phyloP scores from a whole-genome alignment of 441 rosid genomes.

The Corymbia citriodora region DNA sequence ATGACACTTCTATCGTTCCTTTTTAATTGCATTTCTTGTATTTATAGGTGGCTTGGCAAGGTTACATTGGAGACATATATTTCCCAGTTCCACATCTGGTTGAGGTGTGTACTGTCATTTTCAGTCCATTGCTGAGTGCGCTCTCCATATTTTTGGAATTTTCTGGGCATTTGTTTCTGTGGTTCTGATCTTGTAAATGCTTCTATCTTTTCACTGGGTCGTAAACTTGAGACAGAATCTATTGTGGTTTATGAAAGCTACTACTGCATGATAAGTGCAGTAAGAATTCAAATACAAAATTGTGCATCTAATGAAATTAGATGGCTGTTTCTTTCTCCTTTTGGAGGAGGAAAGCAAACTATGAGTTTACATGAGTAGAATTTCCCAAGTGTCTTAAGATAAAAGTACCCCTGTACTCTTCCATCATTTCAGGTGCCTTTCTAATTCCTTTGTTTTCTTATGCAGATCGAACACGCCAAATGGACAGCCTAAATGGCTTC shows the following conservation, averaged over 20 bases:
- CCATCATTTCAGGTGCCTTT: background rate
- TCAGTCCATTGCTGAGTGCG: background rate
- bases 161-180: background rate
- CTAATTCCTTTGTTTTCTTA: background rate
- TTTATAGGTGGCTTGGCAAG: conserved; percentile 98
- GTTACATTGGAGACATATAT: conserved; percentile 94
- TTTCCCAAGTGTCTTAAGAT: background rate
- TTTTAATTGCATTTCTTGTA: conserved; percentile 11
- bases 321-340: background rate
- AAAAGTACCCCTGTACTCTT: background rate
- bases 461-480: conserved; percentile 77
- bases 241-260: background rate
- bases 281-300: background rate
- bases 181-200: background rate
- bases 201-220: background rate
- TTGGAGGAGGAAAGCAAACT: background rate
- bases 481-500: conserved; percentile 99
- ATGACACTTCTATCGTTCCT: background rate
- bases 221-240: background rate
- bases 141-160: background rate
- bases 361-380: background rate
- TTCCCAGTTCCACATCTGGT: conserved; percentile 98
- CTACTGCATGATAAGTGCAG: background rate
- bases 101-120: conserved; percentile 56
- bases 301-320: background rate